Conservation (phyloP, 768 basidiomycete species). For the Lepiota brunneoincarnata region DNA sequence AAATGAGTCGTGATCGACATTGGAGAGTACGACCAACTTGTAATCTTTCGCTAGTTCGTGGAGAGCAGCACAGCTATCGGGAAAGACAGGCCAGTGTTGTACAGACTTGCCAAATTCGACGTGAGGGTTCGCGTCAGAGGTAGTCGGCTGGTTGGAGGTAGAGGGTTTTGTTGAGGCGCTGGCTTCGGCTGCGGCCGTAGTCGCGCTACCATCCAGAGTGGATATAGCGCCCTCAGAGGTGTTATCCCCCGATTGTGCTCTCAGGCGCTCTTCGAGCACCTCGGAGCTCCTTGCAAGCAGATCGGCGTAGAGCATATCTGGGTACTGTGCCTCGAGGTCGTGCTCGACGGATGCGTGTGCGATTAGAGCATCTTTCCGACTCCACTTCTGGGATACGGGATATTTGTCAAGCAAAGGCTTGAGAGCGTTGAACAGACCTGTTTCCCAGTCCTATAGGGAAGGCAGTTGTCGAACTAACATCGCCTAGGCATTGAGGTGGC, state of each 20-base stretch:
- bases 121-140: constrained; percentile 27
- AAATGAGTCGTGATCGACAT: constrained; percentile 69
- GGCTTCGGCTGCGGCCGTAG: constrained; percentile 10
- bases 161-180: constrained; percentile 13
- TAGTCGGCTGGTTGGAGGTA: constrained; percentile 15
- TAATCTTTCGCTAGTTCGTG: constrained; percentile 56
- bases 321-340: constrained; percentile 56
- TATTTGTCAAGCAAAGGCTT: constrained; percentile 47
- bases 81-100: constrained; percentile 60
- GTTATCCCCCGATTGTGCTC: constrained; percentile 24
- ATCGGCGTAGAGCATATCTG: constrained; percentile 56
- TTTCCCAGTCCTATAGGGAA: constrained; percentile 64
- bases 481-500: not conserved
- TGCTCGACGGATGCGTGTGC: constrained; percentile 53
- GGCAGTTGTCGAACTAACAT: not conserved
- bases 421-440: constrained; percentile 55
- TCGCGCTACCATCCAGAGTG: constrained; percentile 18
- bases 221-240: constrained; percentile 7
- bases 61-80: constrained; percentile 62
- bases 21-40: constrained; percentile 72
- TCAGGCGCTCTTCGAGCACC: constrained; percentile 33
- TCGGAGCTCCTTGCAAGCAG: constrained; percentile 51
- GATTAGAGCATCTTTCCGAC: constrained; percentile 47
- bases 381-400: constrained; percentile 38
- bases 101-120: constrained; percentile 60